Conservation (phyloP, 345 rosid species). For the Corchorus olitorius region DNA sequence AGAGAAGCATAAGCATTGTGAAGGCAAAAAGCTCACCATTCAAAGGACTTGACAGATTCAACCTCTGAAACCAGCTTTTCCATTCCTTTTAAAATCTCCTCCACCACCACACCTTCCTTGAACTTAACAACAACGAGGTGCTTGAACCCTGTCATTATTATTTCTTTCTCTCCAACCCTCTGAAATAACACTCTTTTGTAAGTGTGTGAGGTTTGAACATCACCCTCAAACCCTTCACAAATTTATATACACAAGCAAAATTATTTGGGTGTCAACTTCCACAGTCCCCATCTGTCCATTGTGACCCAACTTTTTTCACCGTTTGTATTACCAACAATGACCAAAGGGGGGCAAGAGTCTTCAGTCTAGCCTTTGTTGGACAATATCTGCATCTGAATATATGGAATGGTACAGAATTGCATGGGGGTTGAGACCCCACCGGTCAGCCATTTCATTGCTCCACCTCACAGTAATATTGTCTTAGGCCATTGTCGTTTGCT, state of each 20-base stretch:
- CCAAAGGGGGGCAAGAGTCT: not conserved
- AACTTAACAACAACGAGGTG: conserved; percentile 89
- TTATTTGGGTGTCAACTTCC: conserved; percentile 42
- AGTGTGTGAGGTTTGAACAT: not conserved
- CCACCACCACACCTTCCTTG: conserved; percentile 62
- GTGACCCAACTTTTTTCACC: conserved; percentile 26
- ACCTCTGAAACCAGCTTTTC: conserved; percentile 74
- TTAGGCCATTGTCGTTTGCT: conserved; percentile 28
- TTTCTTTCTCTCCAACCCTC: conserved; percentile 12
- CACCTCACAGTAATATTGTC: conserved; percentile 31
- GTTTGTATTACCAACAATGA: conserved; percentile 21
- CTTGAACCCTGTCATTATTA: conserved; percentile 63
- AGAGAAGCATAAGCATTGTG: not conserved
- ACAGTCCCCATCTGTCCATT: conserved; percentile 35
- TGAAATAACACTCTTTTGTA: not conserved
- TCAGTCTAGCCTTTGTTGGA: conserved; percentile 29
- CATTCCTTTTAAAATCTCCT: conserved; percentile 78
- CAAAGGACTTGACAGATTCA: conserved; percentile 83
- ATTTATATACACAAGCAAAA: conserved; percentile 26
- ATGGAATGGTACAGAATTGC: conserved; percentile 32
- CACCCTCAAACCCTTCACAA: not conserved
- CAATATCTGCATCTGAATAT: conserved; percentile 36
- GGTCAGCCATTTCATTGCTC: conserved; percentile 28
- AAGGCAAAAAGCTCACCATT: conserved; percentile 51
- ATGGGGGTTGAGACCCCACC: conserved; percentile 39